Evolutionary conservation across 441 rosid species (phyloP), one percentile per base, ranked within the genome.

Genomic region (Erysimum cheiri): DNA sequence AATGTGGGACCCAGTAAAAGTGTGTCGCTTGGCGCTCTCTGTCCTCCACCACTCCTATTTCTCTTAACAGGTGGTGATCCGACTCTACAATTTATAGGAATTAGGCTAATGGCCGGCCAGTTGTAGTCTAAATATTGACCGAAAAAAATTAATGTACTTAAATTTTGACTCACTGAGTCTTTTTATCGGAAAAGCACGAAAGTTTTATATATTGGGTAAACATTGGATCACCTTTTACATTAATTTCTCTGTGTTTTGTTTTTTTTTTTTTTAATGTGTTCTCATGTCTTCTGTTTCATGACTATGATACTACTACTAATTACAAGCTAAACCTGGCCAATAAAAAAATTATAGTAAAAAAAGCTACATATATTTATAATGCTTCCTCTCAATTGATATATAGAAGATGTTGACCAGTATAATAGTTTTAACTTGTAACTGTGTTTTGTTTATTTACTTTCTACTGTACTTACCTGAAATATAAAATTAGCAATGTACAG

Each of bases 1-100:
- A 22, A 43, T 14, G 75, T 62, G 78, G 85, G 88, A 79, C 62
- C 76, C 80, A 69, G 13, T 57, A 54, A 46, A 66, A 78, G 60
- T 86, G 80, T 66, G 88, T 85, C 78, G 67, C 19, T 69, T 83
- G 87, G 81, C 79, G 70, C 77, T 46, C 78, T 40, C 74, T 71
- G 80, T 67, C 69, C 39, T 82, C 87, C 78, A 80, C 87, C n/a
- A 1, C 1, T 80, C 52, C 53, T 5, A 33, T 61, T 64, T 8
- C 39, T 59, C 48, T 59, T 39, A 50, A 61, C 39, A 57, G 76
- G 64, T 48, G 71, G 78, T 75, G 67, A 35, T 52, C n/a, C n/a
- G n/a, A n/a, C n/a, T n/a, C n/a, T n/a, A n/a, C n/a, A n/a, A n/a
- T n/a, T n/a, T n/a, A n/a, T n/a, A n/a, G n/a, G n/a, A n/a, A n/a